Evolutionary conservation across 2,329 filamentous ascomycete genomes (phyloP), one percentile per base, ranked within the genome.

Genomic region (Diaporthe batatas): DNA sequence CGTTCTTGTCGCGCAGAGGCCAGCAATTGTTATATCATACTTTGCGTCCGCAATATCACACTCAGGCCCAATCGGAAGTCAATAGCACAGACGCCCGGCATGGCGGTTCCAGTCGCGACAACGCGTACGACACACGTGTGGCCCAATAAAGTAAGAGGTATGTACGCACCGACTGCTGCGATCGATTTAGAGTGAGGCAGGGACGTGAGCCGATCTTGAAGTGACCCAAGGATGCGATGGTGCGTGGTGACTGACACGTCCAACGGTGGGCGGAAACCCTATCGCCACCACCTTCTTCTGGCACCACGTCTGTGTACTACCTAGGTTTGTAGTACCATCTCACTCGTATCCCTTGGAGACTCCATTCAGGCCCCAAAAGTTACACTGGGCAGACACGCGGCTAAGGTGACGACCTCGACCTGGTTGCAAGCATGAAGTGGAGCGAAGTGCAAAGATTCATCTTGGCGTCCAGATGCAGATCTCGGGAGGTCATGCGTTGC

Each of bases 171-270:
- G 62, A 67, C 62, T 39, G 1, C 14, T 53, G 62, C 29, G 62
- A 51, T 65, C 62, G 44, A 65, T 65, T 44, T 16, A n/a, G 18
- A 47, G 10, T 18, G 62, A 65, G 32, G 29, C 62, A 51, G 23
- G 32, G 34, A 25, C 62, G 62, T n/a, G 53, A 67, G 62, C 62
- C 62, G 47, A 67, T 53, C 62, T 67, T 21, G 62, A 67, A 67
- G 32, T 8, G 25, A 53, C 62, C 62, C 62, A 67, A 67, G 32
- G 62, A 53, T 39, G 47, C 62, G 44, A 67, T 53, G 62, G 53
- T 67, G 62, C 62, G 36, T 67, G 21, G 44, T 36, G 62, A 65
- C 62, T 67, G 62, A 53, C 62, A 36, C 47, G 47, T 47, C 32
- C 47, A 67, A 67, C 47, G 62, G 47, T 67, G 44, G 44, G 62